Base-by-base conservation (phyloP, 148 eudicot species). In the Spergularia marina region DNA sequence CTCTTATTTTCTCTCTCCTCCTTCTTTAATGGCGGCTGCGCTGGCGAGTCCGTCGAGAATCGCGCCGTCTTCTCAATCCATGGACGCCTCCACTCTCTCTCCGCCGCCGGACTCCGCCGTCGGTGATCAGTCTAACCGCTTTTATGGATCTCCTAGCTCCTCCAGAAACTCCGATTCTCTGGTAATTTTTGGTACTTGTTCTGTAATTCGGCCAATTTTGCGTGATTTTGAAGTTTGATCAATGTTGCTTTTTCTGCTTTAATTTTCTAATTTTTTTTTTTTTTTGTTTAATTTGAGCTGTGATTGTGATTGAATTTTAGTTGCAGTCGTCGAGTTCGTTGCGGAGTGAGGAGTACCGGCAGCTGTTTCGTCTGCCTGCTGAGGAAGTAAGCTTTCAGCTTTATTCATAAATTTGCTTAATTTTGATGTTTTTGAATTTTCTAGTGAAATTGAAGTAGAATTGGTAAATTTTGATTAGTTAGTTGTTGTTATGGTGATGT, bases 331-430 rank as follows among this genome's bases (percentile, higher is more conserved):
- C 69, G 41, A 36, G 18, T 44, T 77, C 69, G 66, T 65, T 65
- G 66, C 90, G 72, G 81, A 89, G 89, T 70, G 96, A 94, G 77
- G 98, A 94, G 87, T 94, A 94, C 75, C 90, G 98, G 70, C 92
- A 86, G 74, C 85, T 94, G 70, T 94, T 94, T 86, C 96, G 91
- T 56, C 92, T 94, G 69, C 96, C 98, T 51, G 69, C 82, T 47
- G 96, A 94, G 54, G 96, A 89, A 76, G 98, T 94, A 79, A 87
- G 89, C 39, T 34, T 36, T 23, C 53, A 8, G 23, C 56, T 47
- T 41, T 14, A 20, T 9, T 13, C 8, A 10, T 12, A 16, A 40
- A 3, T 53, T 47, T 5, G 9, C 20, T 59, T 58, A 58, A 58
- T 9, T 16, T 58, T 12, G 60, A 6, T 1, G 17, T 58, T 17